phyloP scores from a whole-genome alignment of 1,139 yeast genomes.

The Arxiozyma bovina region DNA sequence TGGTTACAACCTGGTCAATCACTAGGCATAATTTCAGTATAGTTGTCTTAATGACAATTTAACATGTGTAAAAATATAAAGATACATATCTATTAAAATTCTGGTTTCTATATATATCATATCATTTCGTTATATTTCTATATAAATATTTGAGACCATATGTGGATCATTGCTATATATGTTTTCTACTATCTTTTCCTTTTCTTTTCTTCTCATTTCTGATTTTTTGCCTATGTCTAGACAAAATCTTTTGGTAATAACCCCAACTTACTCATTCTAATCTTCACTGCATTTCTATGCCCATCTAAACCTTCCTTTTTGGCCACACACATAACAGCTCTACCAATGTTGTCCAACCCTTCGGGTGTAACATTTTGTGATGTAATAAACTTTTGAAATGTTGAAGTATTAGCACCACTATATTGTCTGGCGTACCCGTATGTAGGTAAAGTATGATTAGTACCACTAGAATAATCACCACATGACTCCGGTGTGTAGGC shows the following conservation, averaged over 20 bases:
- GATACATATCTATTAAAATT: too few relatives aligned
- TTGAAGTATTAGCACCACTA: conserved; percentile 92
- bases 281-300: conserved; percentile 91
- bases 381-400: conserved; percentile 91
- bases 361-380: conserved; percentile 80
- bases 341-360: conserved; percentile 82
- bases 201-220: too few relatives aligned
- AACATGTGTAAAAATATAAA: too few relatives aligned
- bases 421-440: conserved; percentile 97
- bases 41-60: too few relatives aligned
- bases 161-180: too few relatives aligned
- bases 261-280: conserved; percentile 78
- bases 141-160: too few relatives aligned
- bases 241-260: conserved; percentile 30
- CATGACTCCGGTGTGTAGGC: conserved; percentile 94
- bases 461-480: conserved; percentile 96
- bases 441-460: conserved; percentile 95
- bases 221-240: conserved; percentile 7
- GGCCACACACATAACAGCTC: conserved; percentile 95
- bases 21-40: too few relatives aligned
- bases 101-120: too few relatives aligned
- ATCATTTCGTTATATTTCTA: too few relatives aligned
- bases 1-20: too few relatives aligned
- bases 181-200: too few relatives aligned
- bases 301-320: conserved; percentile 95